Conservation (phyloP, 2,329 filamentous ascomycete species). For the Exophiala alcalophila region DNA sequence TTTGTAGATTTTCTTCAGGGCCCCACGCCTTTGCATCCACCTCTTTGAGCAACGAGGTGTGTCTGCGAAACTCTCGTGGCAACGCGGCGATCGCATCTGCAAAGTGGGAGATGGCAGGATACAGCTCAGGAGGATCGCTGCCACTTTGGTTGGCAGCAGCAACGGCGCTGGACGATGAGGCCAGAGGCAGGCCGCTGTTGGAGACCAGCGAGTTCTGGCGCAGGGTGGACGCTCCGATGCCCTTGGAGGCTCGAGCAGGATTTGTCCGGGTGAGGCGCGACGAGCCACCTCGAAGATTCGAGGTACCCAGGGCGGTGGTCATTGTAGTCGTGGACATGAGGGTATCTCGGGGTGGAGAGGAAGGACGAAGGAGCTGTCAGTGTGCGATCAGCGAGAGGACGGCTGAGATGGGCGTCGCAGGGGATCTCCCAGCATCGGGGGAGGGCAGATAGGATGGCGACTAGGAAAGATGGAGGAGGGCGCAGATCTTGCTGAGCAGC, state of each 20-base stretch:
- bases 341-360: conserved; percentile 2
- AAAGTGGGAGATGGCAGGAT: conserved; percentile 69
- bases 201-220: conserved; percentile 34
- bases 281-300: conserved; percentile 28
- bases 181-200: conserved; percentile 29
- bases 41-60: conserved; percentile 94
- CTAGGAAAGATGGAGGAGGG: background rate
- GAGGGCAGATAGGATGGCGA: background rate
- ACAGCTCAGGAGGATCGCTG: conserved; percentile 52
- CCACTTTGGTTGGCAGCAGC: conserved; percentile 5
- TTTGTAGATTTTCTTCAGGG: conserved; percentile 76
- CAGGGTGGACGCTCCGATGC: conserved; percentile 41
- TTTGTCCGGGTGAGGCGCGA: conserved; percentile 49
- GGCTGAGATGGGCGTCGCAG: conserved; percentile 3
- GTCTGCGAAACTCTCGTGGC: conserved; percentile 89
- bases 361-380: conserved; percentile 14
- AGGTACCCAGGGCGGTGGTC: conserved; percentile 29
- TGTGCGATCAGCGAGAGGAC: conserved; percentile 12
- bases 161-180: conserved; percentile 26
- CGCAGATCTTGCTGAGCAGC: background rate
- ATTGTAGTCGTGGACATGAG: conserved; percentile 28
- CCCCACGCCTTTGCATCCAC: conserved; percentile 95
- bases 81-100: conserved; percentile 88
- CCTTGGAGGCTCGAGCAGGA: conserved; percentile 48
- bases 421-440: conserved; percentile 7